Base-by-base conservation (phyloP, 2,329 filamentous ascomycete species). In the Sclerotinia spermophila region DNA sequence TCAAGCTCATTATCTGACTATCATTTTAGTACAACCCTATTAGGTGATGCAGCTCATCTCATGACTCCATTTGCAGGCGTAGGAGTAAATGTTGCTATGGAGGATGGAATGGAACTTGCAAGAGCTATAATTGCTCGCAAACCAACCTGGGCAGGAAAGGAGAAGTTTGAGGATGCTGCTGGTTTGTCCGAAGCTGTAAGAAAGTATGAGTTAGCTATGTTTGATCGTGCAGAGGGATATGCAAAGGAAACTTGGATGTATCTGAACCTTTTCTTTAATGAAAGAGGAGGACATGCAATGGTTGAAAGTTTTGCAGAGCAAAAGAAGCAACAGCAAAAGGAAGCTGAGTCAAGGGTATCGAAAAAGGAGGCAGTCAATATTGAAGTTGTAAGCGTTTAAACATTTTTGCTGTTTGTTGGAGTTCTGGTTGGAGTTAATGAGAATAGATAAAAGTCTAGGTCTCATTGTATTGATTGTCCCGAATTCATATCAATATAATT, bases 31-130 rank as follows among this genome's bases (percentile, higher is more conserved):
- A 77, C 83, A 21, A 83, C 84, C 2, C 76, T 86, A 42, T 74
- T 85, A n/a, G 84, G 84, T 5, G 83, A 85, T 74, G 82, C 83
- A 7, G 83, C 83, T 15, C 83, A 85, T 74, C 71, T 84, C 13
- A 82, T 83, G 80, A 81, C 81, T 3, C 81, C 82, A 2, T 66
- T 66, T 42, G 80, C 80, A 2, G 84, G 84, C 8, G 83, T 82
- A 38, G 83, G 84, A 4, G 83, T 84, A 35, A 85, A 85, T 72
- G 73, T 81, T 6, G 82, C 80, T 3, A 82, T 85, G 82, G 75
- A 76, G 30, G 83, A 85, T 76, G 79, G 82, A 19, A 71, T 83
- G 58, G 76, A 82, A 30, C 76, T 86, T 17, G 82, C 79, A 6
- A 66, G 62, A 13, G 62, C 62, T 53, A 10, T 66, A 3, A 66